A percentile compares a stretch with the other conserved stretches of the same genome.
Conservation (phyloP, 2,329 filamentous ascomycete species). For the Blastomyces parvus region DNA sequence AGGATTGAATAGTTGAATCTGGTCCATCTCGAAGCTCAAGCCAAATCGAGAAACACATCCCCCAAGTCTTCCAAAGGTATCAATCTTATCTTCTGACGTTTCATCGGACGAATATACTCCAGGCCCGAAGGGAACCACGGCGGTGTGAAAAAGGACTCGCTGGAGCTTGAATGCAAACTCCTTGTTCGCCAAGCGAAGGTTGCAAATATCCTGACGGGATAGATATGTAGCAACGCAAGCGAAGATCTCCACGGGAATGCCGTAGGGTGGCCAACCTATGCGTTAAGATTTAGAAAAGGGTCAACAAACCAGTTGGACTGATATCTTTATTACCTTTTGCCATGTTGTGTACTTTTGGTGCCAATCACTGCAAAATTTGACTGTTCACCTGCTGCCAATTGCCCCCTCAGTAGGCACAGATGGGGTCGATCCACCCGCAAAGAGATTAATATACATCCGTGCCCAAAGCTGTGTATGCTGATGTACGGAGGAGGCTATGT, state of each 20-base stretch:
- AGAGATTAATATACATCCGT: too few relatives aligned
- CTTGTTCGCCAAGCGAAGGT: constrained; percentile 51
- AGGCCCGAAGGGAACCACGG: constrained; percentile 57
- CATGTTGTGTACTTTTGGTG: not conserved
- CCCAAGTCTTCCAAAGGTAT: constrained; percentile 52
- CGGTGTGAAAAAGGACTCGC: constrained; percentile 49
- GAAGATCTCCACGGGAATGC: constrained; percentile 54
- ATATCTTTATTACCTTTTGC: not conserved
- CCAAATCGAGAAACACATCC: constrained; percentile 54
- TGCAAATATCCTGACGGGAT: constrained; percentile 49
- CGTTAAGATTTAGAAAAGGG: not conserved
- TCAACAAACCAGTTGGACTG: not conserved
- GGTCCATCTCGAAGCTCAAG: constrained; percentile 59
- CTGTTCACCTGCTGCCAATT: not conserved
- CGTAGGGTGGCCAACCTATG: constrained; percentile 30
- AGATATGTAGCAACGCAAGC: constrained; percentile 48
- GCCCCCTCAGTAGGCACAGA: too few relatives aligned
- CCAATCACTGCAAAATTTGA: not conserved
- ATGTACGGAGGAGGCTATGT: not conserved
- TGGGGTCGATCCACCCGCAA: too few relatives aligned
- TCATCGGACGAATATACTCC: constrained; percentile 42
- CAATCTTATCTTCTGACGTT: constrained; percentile 27
- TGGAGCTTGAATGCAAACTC: constrained; percentile 53
- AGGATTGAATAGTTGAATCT: constrained; percentile 33
- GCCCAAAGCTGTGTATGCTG: too few relatives aligned